These are phyloP conservation scores for Cenococcum geophilum DNA, from an alignment of 495 filamentous ascomycete genomes.

Conservation along the genomic window DNA sequence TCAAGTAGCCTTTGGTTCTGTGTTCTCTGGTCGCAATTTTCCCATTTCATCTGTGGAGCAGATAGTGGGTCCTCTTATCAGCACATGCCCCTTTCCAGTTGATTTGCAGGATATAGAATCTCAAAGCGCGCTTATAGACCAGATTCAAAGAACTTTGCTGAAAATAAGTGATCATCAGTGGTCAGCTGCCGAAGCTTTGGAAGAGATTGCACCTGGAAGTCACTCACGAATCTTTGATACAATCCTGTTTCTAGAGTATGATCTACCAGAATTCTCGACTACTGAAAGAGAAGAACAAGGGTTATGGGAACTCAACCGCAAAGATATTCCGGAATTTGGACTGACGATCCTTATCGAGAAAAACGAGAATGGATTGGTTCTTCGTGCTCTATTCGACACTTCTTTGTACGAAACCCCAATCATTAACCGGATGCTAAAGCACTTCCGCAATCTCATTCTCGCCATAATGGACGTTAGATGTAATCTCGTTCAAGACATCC, in stretches of 20 bases:
- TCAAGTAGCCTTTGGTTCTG: slow-evolving; percentile 27
- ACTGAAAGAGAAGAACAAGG: neutral
- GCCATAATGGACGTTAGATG: neutral
- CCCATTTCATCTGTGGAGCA: slow-evolving; percentile 19
- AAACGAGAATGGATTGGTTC: neutral
- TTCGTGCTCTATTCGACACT: neutral
- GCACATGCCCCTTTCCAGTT: slow-evolving; percentile 28
- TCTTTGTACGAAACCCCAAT: neutral
- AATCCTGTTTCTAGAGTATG: slow-evolving; percentile 2
- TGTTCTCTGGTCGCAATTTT: slow-evolving; percentile 32
- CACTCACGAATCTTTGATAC: slow-evolving; percentile 2
- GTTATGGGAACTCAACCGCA: neutral
- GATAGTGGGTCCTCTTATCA: slow-evolving; percentile 35
- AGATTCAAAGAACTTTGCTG: slow-evolving; percentile 14
- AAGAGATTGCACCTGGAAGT: slow-evolving; percentile 3
- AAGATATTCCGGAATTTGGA: slow-evolving; percentile 5
- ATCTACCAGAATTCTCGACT: neutral
- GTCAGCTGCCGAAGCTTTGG: slow-evolving; percentile 10
- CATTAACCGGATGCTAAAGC: slow-evolving; percentile 3
- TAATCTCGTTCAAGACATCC: neutral
- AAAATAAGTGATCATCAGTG: slow-evolving; percentile 14
- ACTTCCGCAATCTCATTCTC: slow-evolving; percentile 3
- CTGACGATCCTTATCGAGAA: neutral
- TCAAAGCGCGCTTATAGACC: slow-evolving; percentile 7
- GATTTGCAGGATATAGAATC: slow-evolving; percentile 3